These are phyloP conservation scores for Fusarium compactum DNA, from an alignment of 2,329 filamentous ascomycete genomes.

Conservation along the genomic window DNA sequence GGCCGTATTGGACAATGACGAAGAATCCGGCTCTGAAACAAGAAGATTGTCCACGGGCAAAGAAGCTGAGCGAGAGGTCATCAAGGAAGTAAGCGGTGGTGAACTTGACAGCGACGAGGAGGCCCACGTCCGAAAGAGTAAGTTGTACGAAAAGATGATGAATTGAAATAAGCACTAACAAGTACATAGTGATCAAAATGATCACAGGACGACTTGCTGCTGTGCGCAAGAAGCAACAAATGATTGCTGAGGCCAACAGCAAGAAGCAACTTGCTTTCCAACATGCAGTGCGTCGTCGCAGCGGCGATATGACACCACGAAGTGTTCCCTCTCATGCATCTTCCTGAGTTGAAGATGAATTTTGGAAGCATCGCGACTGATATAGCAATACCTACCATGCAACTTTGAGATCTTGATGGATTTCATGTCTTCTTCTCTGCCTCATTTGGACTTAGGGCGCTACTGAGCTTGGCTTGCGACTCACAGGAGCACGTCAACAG, in stretches of 20 bases:
- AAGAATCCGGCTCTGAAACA: slow-evolving; percentile 55
- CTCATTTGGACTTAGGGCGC: slow-evolving; percentile 41
- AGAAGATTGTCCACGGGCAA: slow-evolving; percentile 54
- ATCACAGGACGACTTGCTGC: slow-evolving; percentile 66
- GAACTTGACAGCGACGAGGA: slow-evolving; percentile 77
- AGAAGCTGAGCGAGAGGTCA: slow-evolving; percentile 56
- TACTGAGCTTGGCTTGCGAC: slow-evolving; percentile 39
- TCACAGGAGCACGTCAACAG: slow-evolving; percentile 46
- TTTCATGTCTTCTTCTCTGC: slow-evolving; percentile 42
- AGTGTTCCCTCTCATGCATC: slow-evolving; percentile 64
- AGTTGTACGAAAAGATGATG: slow-evolving; percentile 47
- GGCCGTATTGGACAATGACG: slow-evolving; percentile 89
- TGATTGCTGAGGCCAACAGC: slow-evolving; percentile 68
- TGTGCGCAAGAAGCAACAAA: slow-evolving; percentile 70
- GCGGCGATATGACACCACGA: slow-evolving; percentile 67
- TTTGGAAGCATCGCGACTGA: slow-evolving; percentile 26
- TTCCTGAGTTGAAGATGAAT: slow-evolving; percentile 38
- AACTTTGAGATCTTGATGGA: slow-evolving; percentile 38
- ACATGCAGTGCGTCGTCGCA: slow-evolving; percentile 60
- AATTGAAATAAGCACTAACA: slow-evolving; percentile 41
- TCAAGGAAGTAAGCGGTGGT: slow-evolving; percentile 54
- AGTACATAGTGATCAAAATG: slow-evolving; percentile 69
- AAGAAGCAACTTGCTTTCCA: slow-evolving; percentile 61
- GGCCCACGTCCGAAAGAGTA: slow-evolving; percentile 79
- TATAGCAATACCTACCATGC: slow-evolving; percentile 38